These are phyloP conservation scores for Yamadazyma songkhlaensis DNA, from an alignment of 1,139 yeast species.

Conservation along the genomic window DNA sequence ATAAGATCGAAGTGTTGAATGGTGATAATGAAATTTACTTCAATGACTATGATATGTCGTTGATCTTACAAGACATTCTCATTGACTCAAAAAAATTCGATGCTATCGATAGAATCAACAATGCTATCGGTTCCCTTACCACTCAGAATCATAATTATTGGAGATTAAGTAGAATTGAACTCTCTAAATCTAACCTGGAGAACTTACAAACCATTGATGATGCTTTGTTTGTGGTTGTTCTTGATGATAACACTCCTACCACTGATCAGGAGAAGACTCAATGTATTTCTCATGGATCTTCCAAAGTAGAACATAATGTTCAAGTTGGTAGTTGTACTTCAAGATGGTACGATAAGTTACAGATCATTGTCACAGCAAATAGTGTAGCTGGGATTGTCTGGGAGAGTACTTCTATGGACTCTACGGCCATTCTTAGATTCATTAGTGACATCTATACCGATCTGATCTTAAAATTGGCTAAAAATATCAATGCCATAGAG, in stretches of 20 bases:
- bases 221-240: slow-evolving; percentile 65
- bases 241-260: slow-evolving; percentile 56
- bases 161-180: slow-evolving; percentile 55
- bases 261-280: slow-evolving; percentile 48
- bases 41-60: slow-evolving; percentile 54
- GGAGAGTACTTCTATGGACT: slow-evolving; percentile 75
- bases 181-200: slow-evolving; percentile 43
- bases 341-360: slow-evolving; percentile 78
- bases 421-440: slow-evolving; percentile 70
- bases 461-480: slow-evolving; percentile 66
- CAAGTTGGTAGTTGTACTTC: slow-evolving; percentile 76
- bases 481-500: slow-evolving; percentile 68
- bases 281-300: slow-evolving; percentile 62
- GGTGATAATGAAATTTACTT: slow-evolving; percentile 41
- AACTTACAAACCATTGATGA: slow-evolving; percentile 52
- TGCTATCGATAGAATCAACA: slow-evolving; percentile 41
- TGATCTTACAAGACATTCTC: slow-evolving; percentile 48
- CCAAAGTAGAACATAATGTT: slow-evolving; percentile 48
- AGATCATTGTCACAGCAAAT: slow-evolving; percentile 63
- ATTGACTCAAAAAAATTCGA: slow-evolving; percentile 40
- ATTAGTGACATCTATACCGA: slow-evolving; percentile 76
- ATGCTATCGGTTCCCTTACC: slow-evolving; percentile 68
- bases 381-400: slow-evolving; percentile 76
- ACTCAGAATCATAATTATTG: slow-evolving; percentile 65
- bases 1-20: slow-evolving; percentile 55